Conservation (phyloP, 495 filamentous ascomycete species). For the Cercophora sp. region DNA sequence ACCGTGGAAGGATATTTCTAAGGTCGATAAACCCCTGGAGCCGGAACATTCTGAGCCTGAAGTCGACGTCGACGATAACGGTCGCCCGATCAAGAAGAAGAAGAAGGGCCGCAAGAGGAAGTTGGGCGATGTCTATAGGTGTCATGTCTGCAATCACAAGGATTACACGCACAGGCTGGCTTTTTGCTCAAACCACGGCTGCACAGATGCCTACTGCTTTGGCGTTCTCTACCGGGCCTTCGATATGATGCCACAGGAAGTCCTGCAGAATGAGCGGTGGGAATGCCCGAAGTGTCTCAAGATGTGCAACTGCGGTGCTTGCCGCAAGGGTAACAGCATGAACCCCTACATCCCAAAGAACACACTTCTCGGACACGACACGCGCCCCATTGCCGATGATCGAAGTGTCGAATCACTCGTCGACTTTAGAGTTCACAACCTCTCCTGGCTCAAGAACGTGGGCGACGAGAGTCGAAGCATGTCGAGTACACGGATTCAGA, state of each 20-base stretch:
- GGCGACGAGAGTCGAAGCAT: conserved; percentile 49
- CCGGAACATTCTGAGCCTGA: conserved; percentile 43
- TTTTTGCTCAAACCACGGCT: conserved; percentile 60
- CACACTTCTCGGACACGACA: conserved; percentile 84
- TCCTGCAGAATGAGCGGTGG: conserved; percentile 78
- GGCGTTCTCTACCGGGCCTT: conserved; percentile 85
- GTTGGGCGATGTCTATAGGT: conserved; percentile 49
- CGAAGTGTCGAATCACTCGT: conserved; percentile 84
- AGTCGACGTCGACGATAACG: conserved; percentile 44
- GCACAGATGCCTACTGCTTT: conserved; percentile 75
- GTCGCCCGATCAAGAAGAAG: conserved; percentile 46
- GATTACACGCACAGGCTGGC: conserved; percentile 79
- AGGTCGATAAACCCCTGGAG: conserved; percentile 26
- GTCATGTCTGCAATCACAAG: conserved; percentile 75
- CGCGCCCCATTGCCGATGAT: conserved; percentile 78
- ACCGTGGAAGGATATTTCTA: conserved; percentile 58
- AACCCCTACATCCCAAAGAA: conserved; percentile 75
- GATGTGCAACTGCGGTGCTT: conserved; percentile 79
- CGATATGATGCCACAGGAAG: conserved; percentile 72
- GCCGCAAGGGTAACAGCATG: conserved; percentile 47
- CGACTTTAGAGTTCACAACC: conserved; percentile 78
- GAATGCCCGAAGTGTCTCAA: conserved; percentile 79
- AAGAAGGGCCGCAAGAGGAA: conserved; percentile 39
- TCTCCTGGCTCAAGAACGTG: conserved; percentile 62
- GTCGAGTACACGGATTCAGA: conserved; percentile 48